Evolutionary conservation across 805 yeast species (phyloP), one percentile per base, ranked within the genome.

Genomic region (Myxozyma nipponensis): DNA sequence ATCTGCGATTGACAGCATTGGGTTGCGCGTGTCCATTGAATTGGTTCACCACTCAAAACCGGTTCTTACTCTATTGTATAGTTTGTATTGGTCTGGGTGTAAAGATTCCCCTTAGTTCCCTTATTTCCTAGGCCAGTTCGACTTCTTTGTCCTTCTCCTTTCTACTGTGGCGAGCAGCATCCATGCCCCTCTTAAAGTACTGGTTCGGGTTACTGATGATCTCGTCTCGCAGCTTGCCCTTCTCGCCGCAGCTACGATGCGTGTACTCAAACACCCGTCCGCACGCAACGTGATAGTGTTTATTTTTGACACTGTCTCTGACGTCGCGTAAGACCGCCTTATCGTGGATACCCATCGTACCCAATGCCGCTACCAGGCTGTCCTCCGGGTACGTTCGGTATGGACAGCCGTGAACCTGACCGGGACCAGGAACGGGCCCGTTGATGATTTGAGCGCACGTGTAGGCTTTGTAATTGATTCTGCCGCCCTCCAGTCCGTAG

Each of bases 391-490:
- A 71, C 61, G 85, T 91, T 47, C 95, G 73, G 68, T 86, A 93
- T 3, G 98, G 97, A 68, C 98, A 91, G 1, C 98, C 98, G 64
- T 91, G 96, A 52, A 71, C 77, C 59, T 90, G 95, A 38, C 76
- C 73, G 41, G 74, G 70, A 9, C 73, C 72, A 0, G 95, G 89
- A 3, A 47, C 34, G 56, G 82, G 77, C 59, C 82, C 82, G 24
- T 80, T 74, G 50, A 87, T 67, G 38, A 93, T 87, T 1, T 83
- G 81, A 36, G 80, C 77, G 71, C 97, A 93, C 64, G 83, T 85
- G 83, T 84, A 78, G 2, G 98, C 95, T 61, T 79, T 78, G 68
- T 88, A 89, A 61, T 88, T 86, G 61, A 81, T 84, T 53, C 96
- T 73, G 10, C 84, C 83, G 59, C 98, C 99, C 69, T 87, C 96